Conservation (phyloP, 495 filamentous ascomycete genomes). For the Aspergillus funiculosus region DNA sequence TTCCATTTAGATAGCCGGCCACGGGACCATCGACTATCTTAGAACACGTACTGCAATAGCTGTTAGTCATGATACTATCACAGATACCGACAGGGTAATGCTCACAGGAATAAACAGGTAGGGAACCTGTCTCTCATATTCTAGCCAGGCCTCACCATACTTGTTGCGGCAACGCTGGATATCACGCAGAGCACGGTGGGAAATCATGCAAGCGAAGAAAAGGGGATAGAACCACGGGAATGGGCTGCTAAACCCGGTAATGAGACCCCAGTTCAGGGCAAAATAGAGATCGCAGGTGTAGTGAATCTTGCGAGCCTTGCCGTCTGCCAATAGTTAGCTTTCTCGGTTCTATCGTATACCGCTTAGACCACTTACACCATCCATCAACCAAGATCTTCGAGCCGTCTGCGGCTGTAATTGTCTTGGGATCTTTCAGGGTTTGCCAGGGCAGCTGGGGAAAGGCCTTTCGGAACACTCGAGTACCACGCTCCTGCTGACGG, state of each 20-base stretch:
- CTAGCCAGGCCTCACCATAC: slow-evolving; percentile 87
- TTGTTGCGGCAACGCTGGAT: slow-evolving; percentile 76
- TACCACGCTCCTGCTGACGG: slow-evolving; percentile 74
- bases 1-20: too few relatives aligned
- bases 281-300: slow-evolving; percentile 90
- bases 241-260: slow-evolving; percentile 67
- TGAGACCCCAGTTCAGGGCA: slow-evolving; percentile 55
- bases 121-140: slow-evolving; percentile 84
- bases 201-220: slow-evolving; percentile 90
- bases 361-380: slow-evolving; percentile 59
- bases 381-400: slow-evolving; percentile 82
- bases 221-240: slow-evolving; percentile 97
- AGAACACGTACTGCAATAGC: slow-evolving; percentile 16
- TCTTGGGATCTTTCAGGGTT: slow-evolving; percentile 76
- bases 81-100: slow-evolving; percentile 16
- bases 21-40: too few relatives aligned
- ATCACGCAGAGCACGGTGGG: slow-evolving; percentile 80
- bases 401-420: slow-evolving; percentile 71
- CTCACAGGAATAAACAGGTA: slow-evolving; percentile 96
- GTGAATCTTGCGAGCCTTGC: slow-evolving; percentile 88
- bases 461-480: slow-evolving; percentile 61
- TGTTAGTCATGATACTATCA: slow-evolving; percentile 1
- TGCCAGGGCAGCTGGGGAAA: slow-evolving; percentile 96
- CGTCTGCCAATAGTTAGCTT: slow-evolving; percentile 41
- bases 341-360: neutral